Percentiles rank a stretch among this genome's conserved stretches.
Conservation (phyloP, 805 yeast species). For the Suhomyces kilbournensis region DNA sequence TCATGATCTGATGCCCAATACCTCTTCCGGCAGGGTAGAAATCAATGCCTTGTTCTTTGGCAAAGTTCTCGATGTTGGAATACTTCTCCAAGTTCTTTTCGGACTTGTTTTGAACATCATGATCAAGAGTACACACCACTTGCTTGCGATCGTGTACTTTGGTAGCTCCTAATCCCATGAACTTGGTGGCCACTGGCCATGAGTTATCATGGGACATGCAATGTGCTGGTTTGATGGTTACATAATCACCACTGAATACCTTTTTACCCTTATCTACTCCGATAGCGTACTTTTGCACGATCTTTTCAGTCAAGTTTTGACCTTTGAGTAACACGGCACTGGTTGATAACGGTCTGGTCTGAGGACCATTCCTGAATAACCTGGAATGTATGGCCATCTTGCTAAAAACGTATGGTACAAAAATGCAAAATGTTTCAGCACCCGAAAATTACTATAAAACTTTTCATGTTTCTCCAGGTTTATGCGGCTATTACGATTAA, state of each 20-base stretch:
- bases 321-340: conserved; percentile 27
- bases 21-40: conserved; percentile 99
- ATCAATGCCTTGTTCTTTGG: conserved; percentile 86
- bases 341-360: conserved; percentile 5
- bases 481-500: conserved; percentile 3
- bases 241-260: conserved; percentile 91
- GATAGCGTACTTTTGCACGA: conserved; percentile 90
- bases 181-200: conserved; percentile 98
- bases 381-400: not conserved
- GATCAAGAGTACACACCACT: conserved; percentile 94
- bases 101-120: conserved; percentile 92
- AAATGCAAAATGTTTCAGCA: not conserved
- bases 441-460: not conserved
- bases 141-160: conserved; percentile 81
- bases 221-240: conserved; percentile 90
- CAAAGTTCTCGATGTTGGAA: conserved; percentile 83
- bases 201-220: conserved; percentile 99
- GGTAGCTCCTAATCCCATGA: conserved; percentile 90
- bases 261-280: conserved; percentile 72
- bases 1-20: conserved; percentile 98
- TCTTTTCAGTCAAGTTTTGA: conserved; percentile 93
- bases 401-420: not conserved
- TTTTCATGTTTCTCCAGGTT: conserved; percentile 3
- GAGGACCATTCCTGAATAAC: not conserved
- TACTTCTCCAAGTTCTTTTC: conserved; percentile 89